Evolutionary conservation across 495 filamentous ascomycete species (phyloP).

Genomic region (Trypethelium eluteriae): DNA sequence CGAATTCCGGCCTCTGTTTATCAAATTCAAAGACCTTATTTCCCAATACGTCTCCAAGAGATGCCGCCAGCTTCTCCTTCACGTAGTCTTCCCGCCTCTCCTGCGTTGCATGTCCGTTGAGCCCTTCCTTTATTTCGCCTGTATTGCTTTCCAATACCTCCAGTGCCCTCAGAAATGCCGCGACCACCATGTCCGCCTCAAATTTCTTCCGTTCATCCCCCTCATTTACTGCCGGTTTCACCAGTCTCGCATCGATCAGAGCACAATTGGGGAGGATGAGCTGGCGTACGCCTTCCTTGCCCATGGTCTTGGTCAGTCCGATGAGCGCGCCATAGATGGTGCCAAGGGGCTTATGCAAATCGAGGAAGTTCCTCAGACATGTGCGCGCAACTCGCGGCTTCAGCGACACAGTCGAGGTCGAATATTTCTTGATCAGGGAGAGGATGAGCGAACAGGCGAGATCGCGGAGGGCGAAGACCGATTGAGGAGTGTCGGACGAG

Average conservation of each 20-base stretch:
- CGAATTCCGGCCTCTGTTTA: conserved; percentile 23
- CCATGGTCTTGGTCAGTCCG: conserved; percentile 67
- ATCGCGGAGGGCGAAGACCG: conserved; percentile 77
- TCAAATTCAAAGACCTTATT: conserved; percentile 27
- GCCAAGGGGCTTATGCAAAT: conserved; percentile 67
- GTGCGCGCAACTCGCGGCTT: conserved; percentile 83
- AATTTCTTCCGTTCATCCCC: conserved; percentile 25
- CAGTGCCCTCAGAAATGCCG: conserved; percentile 27
- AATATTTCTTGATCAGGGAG: conserved; percentile 66
- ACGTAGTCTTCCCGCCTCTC: conserved; percentile 16
- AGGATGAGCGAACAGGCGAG: conserved; percentile 71
- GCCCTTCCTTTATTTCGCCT: conserved; percentile 7
- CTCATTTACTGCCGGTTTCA: conserved; percentile 48
- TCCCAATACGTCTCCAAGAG: conserved; percentile 33
- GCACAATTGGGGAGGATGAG: conserved; percentile 74
- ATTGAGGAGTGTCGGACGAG: conserved; percentile 35
- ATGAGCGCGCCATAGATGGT: conserved; percentile 82
- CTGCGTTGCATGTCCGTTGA: conserved; percentile 28
- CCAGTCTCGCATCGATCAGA: conserved; percentile 59
- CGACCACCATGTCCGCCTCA: conserved; percentile 33
- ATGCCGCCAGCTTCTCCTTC: conserved; percentile 26
- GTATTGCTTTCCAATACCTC: conserved; percentile 26
- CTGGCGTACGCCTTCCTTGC: conserved; percentile 66
- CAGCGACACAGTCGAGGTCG: conserved; percentile 62
- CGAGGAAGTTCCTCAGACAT: conserved; percentile 82